Conservation (phyloP, 2,329 filamentous ascomycete species). For the Tolypocladium inflatum region DNA sequence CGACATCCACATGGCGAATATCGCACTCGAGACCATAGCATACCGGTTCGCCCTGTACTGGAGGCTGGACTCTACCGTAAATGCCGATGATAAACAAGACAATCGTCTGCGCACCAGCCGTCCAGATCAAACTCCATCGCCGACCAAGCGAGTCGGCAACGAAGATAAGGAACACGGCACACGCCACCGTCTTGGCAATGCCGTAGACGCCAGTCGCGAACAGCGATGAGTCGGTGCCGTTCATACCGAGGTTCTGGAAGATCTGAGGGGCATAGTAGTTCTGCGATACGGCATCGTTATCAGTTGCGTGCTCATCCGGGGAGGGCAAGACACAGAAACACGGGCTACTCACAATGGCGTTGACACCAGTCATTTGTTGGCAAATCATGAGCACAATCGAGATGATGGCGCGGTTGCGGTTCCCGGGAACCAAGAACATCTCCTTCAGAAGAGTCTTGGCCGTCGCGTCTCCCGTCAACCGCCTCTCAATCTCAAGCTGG, state of each 20-base stretch:
- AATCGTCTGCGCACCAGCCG: constrained; percentile 49
- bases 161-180: constrained; percentile 55
- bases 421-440: constrained; percentile 50
- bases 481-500: constrained; percentile 53
- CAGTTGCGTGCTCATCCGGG: neutral
- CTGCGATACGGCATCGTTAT: constrained; percentile 7
- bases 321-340: neutral
- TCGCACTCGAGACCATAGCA: constrained; percentile 4
- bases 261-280: constrained; percentile 64
- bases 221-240: constrained; percentile 44
- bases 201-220: constrained; percentile 70
- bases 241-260: constrained; percentile 55
- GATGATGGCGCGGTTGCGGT: constrained; percentile 55
- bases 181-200: constrained; percentile 58
- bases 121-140: constrained; percentile 51
- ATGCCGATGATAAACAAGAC: constrained; percentile 65
- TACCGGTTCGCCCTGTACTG: constrained; percentile 37
- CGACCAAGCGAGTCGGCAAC: constrained; percentile 62
- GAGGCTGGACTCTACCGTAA: constrained; percentile 55
- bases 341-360: constrained; percentile 35
- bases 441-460: constrained; percentile 52
- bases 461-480: constrained; percentile 41
- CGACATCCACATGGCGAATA: neutral
- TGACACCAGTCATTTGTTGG: constrained; percentile 62
- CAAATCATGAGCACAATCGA: constrained; percentile 54